Percentiles rank a stretch among this genome's conserved stretches.
These are phyloP conservation scores for Cinnamomum chago DNA, from an alignment of 164 flowering plant species.

Conservation along the genomic window DNA sequence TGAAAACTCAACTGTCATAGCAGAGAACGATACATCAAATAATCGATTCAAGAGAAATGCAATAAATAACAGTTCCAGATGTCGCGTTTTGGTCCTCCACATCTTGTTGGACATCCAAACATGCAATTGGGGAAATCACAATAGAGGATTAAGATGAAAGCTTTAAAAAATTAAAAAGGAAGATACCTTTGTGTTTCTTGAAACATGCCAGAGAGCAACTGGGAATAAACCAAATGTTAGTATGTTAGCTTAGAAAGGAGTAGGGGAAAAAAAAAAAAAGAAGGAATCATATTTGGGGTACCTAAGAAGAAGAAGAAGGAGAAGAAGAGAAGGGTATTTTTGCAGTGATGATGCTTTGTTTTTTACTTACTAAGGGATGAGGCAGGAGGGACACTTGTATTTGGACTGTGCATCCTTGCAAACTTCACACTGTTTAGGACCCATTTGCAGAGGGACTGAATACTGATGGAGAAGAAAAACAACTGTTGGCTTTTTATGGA, in stretches of 20 bases:
- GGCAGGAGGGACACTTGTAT: constrained; percentile 73
- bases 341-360: too few relatives aligned
- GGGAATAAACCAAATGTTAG: constrained; percentile 11
- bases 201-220: constrained; percentile 66
- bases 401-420: constrained; percentile 64
- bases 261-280: neutral
- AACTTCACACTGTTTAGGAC: constrained; percentile 42
- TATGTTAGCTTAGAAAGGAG: neutral
- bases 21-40: too few relatives aligned
- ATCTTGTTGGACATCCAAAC: too few relatives aligned
- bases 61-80: too few relatives aligned
- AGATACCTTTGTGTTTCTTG: constrained; percentile 75
- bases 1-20: too few relatives aligned
- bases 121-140: too few relatives aligned
- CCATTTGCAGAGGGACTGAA: constrained; percentile 31
- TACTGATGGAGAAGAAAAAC: neutral
- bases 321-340: too few relatives aligned
- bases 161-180: neutral
- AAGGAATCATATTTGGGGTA: neutral
- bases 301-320: neutral
- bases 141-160: too few relatives aligned
- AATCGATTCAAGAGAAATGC: too few relatives aligned
- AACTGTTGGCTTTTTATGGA: too few relatives aligned
- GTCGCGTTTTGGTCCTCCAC: too few relatives aligned
- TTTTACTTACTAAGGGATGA: constrained; percentile 60